Base-by-base conservation (phyloP, 1,139 yeast species). In the Meyerozyma elateridarum region DNA sequence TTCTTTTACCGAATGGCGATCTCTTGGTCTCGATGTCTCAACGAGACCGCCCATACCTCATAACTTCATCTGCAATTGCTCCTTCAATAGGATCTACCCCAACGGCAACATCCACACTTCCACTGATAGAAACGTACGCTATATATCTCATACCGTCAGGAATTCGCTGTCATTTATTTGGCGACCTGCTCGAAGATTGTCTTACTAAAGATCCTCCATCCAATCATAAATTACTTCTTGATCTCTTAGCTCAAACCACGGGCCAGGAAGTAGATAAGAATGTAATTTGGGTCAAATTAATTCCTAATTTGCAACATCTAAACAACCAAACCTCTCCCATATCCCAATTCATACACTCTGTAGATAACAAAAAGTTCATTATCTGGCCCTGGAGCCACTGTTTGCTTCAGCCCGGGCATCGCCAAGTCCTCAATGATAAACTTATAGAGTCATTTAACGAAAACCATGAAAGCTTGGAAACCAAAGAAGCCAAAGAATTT, bases 61-160 rank as follows among this genome's bases (percentile, higher is more conserved):
- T 34, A 61, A 61, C 12, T 28, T 9, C 41, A 4, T 22, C 26
- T 15, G 30, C 37, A 11, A 20, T 42, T 7, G n/a, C n/a, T n/a
- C n/a, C n/a, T n/a, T n/a, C n/a, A n/a, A n/a, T n/a, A n/a, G n/a
- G n/a, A n/a, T 61, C 72, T 1, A 34, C 44, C 1, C 26, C n/a
- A 13, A 27, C n/a, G 15, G 13, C 26, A 5, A 11, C 17, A 11
- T 8, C 16, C 12, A 17, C 22, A 21, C n/a, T 22, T 27, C 40
- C 3, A 14, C 20, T 3, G 39, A 37, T 20, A 20, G 36, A 5
- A 39, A 40, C 22, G 25, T 72, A 66, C 47, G 82, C 76, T 6
- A 56, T 84, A 1, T 81, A 82, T 44, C 50, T 85, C 31, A 74
- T 81, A 5, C 95, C 95, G 0, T 77, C 88, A 8, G 93, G 89